These are phyloP conservation scores for Paramecium biaurelia DNA, from an alignment of 73 alveolate genomes.

Conservation along the genomic window DNA sequence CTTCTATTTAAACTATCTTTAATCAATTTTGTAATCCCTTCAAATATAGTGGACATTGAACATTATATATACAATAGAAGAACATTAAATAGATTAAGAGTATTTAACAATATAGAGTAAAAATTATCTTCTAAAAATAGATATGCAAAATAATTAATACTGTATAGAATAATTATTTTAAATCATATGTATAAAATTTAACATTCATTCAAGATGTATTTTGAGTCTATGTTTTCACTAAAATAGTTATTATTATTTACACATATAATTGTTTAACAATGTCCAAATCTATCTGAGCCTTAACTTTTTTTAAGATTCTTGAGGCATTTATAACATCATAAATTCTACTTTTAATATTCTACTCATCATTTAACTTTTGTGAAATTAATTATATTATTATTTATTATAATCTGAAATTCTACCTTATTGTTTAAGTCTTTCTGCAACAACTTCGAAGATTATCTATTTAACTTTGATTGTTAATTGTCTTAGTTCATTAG, in stretches of 20 bases:
- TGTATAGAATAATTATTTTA: not conserved
- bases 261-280: not conserved
- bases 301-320: conserved; percentile 74
- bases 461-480: conserved; percentile 79
- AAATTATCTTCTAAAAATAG: not conserved
- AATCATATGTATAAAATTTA: not conserved
- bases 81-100: not conserved
- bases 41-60: too few species aligned
- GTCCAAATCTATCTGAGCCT: too few species aligned
- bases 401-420: conserved; percentile 54
- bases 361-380: conserved; percentile 74
- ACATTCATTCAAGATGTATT: not conserved
- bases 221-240: not conserved
- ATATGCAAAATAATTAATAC: not conserved
- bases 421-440: conserved; percentile 62
- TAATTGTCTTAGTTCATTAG: conserved; percentile 68
- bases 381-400: not conserved
- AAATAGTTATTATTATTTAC: not conserved
- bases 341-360: conserved; percentile 87
- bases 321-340: conserved; percentile 87
- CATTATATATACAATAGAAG: too few species aligned
- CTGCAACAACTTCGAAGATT: conserved; percentile 79
- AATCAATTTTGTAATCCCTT: not conserved
- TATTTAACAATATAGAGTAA: not conserved
- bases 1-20: not conserved